Conservation (phyloP, 305 asterid genomes). For the Monarda citriodora region DNA sequence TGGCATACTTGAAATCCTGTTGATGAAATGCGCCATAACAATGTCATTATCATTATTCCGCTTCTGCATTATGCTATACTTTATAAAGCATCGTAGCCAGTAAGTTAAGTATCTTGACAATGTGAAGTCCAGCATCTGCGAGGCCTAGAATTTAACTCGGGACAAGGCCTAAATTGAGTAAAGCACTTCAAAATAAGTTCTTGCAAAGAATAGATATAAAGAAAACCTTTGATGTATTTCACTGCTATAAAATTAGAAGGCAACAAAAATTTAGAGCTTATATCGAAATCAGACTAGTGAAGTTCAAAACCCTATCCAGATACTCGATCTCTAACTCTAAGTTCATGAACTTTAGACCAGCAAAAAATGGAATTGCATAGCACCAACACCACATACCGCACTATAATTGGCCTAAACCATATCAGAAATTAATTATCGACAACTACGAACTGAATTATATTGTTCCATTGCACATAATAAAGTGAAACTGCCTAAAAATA, state of each 20-base stretch:
- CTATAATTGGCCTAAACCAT: not conserved
- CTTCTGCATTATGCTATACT: not conserved
- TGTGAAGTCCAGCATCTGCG: too few species aligned
- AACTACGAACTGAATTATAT: not conserved
- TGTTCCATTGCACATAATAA: not conserved
- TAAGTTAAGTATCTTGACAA: too few species aligned
- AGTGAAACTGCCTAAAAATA: not conserved
- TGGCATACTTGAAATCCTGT: conserved; percentile 66
- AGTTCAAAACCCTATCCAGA: not conserved
- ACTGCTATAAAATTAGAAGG: not conserved
- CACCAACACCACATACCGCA: not conserved
- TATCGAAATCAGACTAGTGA: not conserved
- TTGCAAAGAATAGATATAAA: not conserved
- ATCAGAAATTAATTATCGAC: not conserved
- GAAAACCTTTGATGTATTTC: not conserved
- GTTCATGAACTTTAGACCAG: not conserved
- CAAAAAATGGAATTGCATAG: not conserved
- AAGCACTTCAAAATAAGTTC: not conserved
- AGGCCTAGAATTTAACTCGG: too few species aligned
- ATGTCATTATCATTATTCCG: conserved; percentile 5
- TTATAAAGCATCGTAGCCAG: not conserved
- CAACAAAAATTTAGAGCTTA: not conserved
- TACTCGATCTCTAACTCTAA: not conserved
- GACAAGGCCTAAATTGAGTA: not conserved
- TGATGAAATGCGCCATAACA: too few species aligned